These are phyloP conservation scores for Gnomoniopsis smithogilvyi DNA, from an alignment of 2,329 filamentous ascomycete genomes.

Conservation along the genomic window DNA sequence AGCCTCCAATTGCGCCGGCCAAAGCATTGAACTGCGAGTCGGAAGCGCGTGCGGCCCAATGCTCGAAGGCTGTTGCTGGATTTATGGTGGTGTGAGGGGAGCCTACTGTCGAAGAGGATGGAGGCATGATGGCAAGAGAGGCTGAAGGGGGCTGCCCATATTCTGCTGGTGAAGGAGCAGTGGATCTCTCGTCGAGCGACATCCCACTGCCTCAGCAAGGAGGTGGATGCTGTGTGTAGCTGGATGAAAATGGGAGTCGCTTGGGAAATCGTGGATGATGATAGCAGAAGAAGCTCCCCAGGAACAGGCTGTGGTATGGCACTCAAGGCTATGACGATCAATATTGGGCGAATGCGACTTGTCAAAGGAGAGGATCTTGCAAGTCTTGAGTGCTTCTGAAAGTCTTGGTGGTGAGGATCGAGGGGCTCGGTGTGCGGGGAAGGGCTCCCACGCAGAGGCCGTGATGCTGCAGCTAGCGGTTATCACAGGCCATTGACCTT, in stretches of 20 bases:
- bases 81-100: constrained; percentile 22
- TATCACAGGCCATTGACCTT: constrained; percentile 55
- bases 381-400: constrained; percentile 6
- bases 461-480: constrained; percentile 53
- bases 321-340: too few relatives aligned
- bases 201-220: constrained; percentile 22
- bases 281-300: constrained; percentile 1
- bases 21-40: constrained; percentile 75
- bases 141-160: constrained; percentile 31
- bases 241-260: not conserved
- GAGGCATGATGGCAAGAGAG: constrained; percentile 5
- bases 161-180: constrained; percentile 22
- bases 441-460: constrained; percentile 38
- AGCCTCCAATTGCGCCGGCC: constrained; percentile 82
- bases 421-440: constrained; percentile 28
- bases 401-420: not conserved
- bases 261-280: constrained; percentile 24
- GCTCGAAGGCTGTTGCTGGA: constrained; percentile 39
- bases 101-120: constrained; percentile 11
- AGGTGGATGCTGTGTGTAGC: not conserved
- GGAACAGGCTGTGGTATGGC: not conserved
- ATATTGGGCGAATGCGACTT: not conserved
- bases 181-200: constrained; percentile 13
- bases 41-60: constrained; percentile 54
- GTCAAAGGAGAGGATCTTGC: constrained; percentile 19